These are phyloP conservation scores for Laguncularia racemosa DNA, from an alignment of 345 rosid species.

Conservation along the genomic window DNA sequence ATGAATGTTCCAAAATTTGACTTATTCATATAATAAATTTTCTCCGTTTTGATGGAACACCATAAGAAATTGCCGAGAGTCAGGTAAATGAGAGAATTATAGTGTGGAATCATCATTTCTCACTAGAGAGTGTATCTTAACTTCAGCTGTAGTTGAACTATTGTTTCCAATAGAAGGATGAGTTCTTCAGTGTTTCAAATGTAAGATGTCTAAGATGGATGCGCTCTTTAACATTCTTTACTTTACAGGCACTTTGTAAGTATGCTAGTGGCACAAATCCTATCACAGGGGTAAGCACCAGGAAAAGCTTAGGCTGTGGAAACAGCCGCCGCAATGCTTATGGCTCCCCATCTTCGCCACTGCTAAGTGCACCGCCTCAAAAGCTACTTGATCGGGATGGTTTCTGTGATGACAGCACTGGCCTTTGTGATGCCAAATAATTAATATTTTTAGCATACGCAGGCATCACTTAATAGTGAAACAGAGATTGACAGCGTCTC, in stretches of 20 bases:
- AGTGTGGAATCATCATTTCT: too few relatives aligned
- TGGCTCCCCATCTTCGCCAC: constrained; percentile 81
- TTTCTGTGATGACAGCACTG: constrained; percentile 58
- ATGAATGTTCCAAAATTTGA: too few relatives aligned
- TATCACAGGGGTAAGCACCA: constrained; percentile 70
- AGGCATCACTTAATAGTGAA: too few relatives aligned
- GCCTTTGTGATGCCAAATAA: constrained; percentile 64
- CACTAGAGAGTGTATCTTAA: too few relatives aligned
- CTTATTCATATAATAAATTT: too few relatives aligned
- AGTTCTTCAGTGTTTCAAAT: neutral
- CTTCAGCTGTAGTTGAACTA: too few relatives aligned
- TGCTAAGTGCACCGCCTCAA: constrained; percentile 75
- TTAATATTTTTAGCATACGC: too few relatives aligned
- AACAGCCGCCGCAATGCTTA: constrained; percentile 76
- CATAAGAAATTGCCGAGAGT: too few relatives aligned
- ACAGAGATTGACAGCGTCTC: neutral
- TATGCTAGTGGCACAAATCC: constrained; percentile 89
- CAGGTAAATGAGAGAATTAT: too few relatives aligned
- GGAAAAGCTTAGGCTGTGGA: constrained; percentile 84
- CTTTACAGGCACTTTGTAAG: constrained; percentile 72
- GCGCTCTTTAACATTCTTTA: neutral
- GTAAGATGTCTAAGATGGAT: neutral
- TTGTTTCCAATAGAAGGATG: neutral
- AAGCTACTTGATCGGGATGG: constrained; percentile 86
- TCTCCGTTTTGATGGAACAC: too few relatives aligned